phyloP scores from a whole-genome alignment of 441 rosid species.

The Brassica hybrid region DNA sequence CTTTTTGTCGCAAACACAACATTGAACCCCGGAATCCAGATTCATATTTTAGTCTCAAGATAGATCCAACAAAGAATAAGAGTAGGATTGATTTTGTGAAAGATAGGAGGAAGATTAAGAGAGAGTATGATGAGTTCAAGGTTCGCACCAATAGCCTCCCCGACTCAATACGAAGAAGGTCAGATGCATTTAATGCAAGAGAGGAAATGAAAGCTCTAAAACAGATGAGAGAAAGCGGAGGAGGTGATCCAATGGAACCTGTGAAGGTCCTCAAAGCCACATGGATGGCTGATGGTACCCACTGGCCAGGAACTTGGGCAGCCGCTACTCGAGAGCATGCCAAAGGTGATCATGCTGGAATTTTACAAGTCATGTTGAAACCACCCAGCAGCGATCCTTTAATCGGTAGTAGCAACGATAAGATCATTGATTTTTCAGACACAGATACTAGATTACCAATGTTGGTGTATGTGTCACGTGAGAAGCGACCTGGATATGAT shows the following conservation, averaged over 20 bases:
- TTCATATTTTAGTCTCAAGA: constrained; percentile 1
- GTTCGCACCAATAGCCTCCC: constrained; percentile 1
- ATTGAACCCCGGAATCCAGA: constrained; percentile 10
- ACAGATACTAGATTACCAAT: not conserved
- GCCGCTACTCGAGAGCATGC: constrained; percentile 8
- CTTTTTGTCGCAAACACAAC: constrained; percentile 2
- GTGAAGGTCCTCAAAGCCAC: constrained; percentile 10
- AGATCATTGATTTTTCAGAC: constrained; percentile 1
- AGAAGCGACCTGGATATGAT: constrained; percentile 8
- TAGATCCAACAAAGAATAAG: constrained; percentile 13
- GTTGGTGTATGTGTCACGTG: constrained; percentile 12
- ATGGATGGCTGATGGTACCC: constrained; percentile 10
- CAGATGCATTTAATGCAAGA: constrained; percentile 10
- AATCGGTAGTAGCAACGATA: not conserved
- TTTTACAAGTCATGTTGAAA: constrained; percentile 7
- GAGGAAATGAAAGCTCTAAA: constrained; percentile 4
- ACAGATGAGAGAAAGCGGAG: constrained; percentile 1
- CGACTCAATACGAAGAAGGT: not conserved
- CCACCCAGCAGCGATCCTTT: constrained; percentile 10
- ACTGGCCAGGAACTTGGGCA: constrained; percentile 16
- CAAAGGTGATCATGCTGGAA: constrained; percentile 14
- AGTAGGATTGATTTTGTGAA: constrained; percentile 8
- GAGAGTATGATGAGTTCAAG: constrained; percentile 10
- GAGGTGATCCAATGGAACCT: not conserved
- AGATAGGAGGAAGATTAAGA: constrained; percentile 4